These are phyloP conservation scores for Ophiosphaerella herpotricha DNA, from an alignment of 2,329 filamentous ascomycete genomes.

Conservation along the genomic window DNA sequence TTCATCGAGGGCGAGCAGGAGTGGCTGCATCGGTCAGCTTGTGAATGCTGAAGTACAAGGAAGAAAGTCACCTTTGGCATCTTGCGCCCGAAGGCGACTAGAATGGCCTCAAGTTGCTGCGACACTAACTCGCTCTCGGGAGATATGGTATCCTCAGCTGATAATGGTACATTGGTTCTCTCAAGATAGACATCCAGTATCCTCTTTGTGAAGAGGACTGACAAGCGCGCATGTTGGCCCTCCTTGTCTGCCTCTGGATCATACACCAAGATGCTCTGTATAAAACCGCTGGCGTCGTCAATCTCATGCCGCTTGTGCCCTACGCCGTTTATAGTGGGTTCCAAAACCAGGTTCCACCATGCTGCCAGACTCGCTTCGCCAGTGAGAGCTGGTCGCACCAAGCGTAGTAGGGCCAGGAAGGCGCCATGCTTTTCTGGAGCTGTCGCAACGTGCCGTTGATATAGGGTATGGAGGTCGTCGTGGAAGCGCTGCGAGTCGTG, in stretches of 20 bases:
- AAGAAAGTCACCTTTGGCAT: conserved; percentile 61
- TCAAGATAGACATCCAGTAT: conserved; percentile 51
- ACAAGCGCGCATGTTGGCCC: conserved; percentile 51
- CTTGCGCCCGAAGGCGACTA: conserved; percentile 65
- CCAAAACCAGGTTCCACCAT: conserved; percentile 72
- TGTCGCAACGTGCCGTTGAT: conserved; percentile 66
- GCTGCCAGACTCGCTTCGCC: conserved; percentile 66
- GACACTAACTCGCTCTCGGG: conserved; percentile 54
- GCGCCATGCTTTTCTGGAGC: conserved; percentile 62
- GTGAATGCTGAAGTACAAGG: not conserved
- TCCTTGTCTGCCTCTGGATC: conserved; percentile 62
- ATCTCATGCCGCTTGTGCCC: conserved; percentile 67
- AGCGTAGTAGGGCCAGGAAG: conserved; percentile 71
- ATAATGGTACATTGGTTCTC: conserved; percentile 46
- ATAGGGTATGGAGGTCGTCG: conserved; percentile 71
- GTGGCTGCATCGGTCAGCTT: conserved; percentile 54
- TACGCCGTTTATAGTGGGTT: conserved; percentile 61
- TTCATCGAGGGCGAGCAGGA: conserved; percentile 68
- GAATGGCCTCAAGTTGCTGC: conserved; percentile 58
- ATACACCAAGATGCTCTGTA: conserved; percentile 67
- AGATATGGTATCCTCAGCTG: conserved; percentile 45
- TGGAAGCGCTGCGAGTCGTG: conserved; percentile 71
- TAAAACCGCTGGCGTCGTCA: conserved; percentile 66
- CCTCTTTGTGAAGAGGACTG: conserved; percentile 60
- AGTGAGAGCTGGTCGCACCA: conserved; percentile 66